Evolutionary conservation across 768 basidiomycete genomes (phyloP).

Genomic region (Agrocybe chaxingu): DNA sequence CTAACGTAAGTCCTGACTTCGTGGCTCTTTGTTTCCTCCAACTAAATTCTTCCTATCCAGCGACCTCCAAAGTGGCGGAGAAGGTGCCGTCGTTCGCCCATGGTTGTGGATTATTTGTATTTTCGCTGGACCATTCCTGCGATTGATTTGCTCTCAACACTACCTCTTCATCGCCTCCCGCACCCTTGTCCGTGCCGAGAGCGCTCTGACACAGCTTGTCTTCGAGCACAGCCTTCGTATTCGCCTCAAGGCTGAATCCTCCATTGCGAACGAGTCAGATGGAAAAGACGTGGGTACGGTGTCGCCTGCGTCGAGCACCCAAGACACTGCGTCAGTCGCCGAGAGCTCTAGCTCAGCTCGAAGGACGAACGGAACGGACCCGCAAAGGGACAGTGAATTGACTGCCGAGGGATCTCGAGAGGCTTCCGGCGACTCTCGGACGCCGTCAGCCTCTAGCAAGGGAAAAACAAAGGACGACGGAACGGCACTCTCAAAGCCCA

Average conservation of each 20-base stretch:
- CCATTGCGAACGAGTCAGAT: background rate
- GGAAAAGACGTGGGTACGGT: background rate
- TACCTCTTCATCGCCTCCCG: conserved; percentile 49
- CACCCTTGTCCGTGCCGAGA: conserved; percentile 38
- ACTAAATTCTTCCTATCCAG: conserved; percentile 20
- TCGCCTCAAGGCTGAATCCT: conserved; percentile 48
- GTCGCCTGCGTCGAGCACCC: background rate
- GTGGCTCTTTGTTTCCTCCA: background rate
- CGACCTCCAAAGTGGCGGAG: conserved; percentile 52
- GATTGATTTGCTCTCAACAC: conserved; percentile 45
- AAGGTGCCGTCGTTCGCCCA: conserved; percentile 47
- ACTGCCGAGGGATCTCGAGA: background rate
- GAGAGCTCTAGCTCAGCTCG: conserved; percentile 1
- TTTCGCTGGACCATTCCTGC: conserved; percentile 43
- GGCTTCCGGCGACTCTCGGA: background rate
- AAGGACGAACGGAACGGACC: background rate
- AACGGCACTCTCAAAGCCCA: conserved; percentile 3
- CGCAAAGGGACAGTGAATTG: background rate
- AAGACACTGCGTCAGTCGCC: conserved; percentile 5
- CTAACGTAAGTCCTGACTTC: conserved; percentile 23
- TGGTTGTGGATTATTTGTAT: conserved; percentile 64
- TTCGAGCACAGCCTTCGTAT: conserved; percentile 55
- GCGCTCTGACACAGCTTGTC: conserved; percentile 36
- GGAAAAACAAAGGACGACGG: background rate
- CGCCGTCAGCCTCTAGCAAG: background rate